phyloP scores from a whole-genome alignment of 306 rosid species.

The Lathyrus tuberosus region DNA sequence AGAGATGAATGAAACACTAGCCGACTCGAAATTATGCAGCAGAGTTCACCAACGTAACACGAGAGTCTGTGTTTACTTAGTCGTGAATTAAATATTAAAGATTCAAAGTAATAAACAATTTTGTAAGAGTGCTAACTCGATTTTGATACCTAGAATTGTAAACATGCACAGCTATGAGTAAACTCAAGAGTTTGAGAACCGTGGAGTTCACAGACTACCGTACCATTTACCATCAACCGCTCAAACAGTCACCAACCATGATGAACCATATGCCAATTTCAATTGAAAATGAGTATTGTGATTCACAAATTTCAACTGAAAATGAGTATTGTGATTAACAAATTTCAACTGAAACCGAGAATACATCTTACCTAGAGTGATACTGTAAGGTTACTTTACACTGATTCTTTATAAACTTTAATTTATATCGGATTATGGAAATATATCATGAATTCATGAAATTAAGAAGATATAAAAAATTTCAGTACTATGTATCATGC shows the following conservation, averaged over 20 bases:
- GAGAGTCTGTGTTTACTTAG: not conserved
- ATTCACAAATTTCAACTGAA: slow-evolving; percentile 8
- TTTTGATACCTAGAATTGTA: not conserved
- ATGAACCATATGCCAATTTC: slow-evolving; percentile 7
- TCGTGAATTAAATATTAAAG: not conserved
- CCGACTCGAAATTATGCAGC: slow-evolving; percentile 8
- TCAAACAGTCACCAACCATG: slow-evolving; percentile 17
- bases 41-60: slow-evolving; percentile 5
- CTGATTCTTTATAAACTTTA: slow-evolving; percentile 15
- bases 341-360: slow-evolving; percentile 22
- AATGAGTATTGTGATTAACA: slow-evolving; percentile 9
- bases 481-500: slow-evolving; percentile 20
- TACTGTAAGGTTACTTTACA: slow-evolving; percentile 14
- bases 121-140: not conserved
- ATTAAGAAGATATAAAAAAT: slow-evolving; percentile 17
- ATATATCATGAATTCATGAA: slow-evolving; percentile 1
- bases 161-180: not conserved
- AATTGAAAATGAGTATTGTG: slow-evolving; percentile 5
- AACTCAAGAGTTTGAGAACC: not conserved
- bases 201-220: not conserved
- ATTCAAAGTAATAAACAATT: not conserved
- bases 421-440: slow-evolving; percentile 16
- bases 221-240: slow-evolving; percentile 15
- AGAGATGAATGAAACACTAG: slow-evolving; percentile 31
- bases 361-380: slow-evolving; percentile 13